These are phyloP conservation scores for Paramecium bursaria DNA, from an alignment of 73 alveolate genomes.

Conservation along the genomic window DNA sequence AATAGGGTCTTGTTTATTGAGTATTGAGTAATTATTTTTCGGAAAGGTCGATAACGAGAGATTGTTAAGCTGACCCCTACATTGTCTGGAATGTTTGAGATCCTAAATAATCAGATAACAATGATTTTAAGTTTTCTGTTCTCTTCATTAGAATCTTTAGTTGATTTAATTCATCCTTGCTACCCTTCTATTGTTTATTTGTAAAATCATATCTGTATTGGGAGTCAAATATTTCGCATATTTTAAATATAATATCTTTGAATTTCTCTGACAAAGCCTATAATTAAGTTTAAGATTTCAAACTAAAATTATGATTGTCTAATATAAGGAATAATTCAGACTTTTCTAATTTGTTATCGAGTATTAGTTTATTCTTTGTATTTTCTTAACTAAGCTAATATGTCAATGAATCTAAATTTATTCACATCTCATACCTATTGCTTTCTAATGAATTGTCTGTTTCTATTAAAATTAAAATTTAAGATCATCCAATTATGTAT, in stretches of 20 bases:
- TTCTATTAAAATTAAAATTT: too few relatives aligned
- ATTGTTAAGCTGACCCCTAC: background rate
- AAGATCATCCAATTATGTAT: too few relatives aligned
- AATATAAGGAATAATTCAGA: constrained; percentile 8
- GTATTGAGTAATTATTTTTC: background rate
- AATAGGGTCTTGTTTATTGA: background rate
- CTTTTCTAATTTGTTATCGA: background rate
- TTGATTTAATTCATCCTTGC: constrained; percentile 31
- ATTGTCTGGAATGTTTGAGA: background rate
- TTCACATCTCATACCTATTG: too few relatives aligned
- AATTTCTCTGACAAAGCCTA: constrained; percentile 8
- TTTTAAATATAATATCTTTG: background rate
- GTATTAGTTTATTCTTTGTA: too few relatives aligned
- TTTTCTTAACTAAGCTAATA: too few relatives aligned
- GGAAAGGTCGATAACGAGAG: background rate
- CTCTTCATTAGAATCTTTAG: background rate
- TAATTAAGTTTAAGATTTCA: background rate
- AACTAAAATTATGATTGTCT: constrained; percentile 3
- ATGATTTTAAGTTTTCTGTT: background rate
- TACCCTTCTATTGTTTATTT: background rate
- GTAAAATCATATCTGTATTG: background rate
- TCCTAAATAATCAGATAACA: constrained; percentile 23
- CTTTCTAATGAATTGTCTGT: too few relatives aligned
- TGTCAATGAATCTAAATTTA: too few relatives aligned
- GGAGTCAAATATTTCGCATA: background rate